These are phyloP conservation scores for Lomentospora prolificans DNA, from an alignment of 2,329 filamentous ascomycete species.

Conservation along the genomic window DNA sequence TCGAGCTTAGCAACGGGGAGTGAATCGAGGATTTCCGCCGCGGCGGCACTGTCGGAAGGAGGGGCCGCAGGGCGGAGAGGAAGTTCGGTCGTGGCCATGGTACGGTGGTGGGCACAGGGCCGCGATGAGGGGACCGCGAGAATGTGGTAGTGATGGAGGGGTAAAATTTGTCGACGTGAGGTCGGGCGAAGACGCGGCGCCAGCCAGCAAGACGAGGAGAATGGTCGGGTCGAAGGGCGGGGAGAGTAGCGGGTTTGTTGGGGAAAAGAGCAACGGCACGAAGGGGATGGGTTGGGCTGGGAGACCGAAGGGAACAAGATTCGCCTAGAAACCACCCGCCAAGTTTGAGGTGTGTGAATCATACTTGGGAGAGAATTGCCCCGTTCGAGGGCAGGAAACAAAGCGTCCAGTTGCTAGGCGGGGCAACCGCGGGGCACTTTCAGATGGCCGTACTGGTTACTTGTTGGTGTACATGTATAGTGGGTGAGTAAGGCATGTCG, in stretches of 20 bases:
- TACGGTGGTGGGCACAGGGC: conserved; percentile 5
- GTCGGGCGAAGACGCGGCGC: not conserved
- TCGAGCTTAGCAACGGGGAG: conserved; percentile 24
- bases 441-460: not conserved
- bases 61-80: conserved; percentile 16
- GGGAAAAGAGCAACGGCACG: not conserved
- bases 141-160: not conserved
- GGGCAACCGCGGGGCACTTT: not conserved
- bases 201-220: not conserved
- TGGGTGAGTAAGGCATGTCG: not conserved
- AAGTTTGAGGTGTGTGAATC: conserved; percentile 1
- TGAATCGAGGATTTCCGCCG: conserved; percentile 21
- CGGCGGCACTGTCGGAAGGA: conserved; percentile 16
- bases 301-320: not conserved
- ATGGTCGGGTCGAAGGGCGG: not conserved
- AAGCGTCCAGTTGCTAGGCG: not conserved
- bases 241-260: not conserved
- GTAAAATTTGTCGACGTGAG: not conserved
- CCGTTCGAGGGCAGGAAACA: not conserved
- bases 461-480: not conserved
- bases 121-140: not conserved
- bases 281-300: not conserved
- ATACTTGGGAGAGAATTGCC: not conserved
- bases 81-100: conserved; percentile 16
- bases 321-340: not conserved